Evolutionary conservation across 1,284 basidiomycete genomes (phyloP).

Genomic region (Singerocomus rubriflavus): DNA sequence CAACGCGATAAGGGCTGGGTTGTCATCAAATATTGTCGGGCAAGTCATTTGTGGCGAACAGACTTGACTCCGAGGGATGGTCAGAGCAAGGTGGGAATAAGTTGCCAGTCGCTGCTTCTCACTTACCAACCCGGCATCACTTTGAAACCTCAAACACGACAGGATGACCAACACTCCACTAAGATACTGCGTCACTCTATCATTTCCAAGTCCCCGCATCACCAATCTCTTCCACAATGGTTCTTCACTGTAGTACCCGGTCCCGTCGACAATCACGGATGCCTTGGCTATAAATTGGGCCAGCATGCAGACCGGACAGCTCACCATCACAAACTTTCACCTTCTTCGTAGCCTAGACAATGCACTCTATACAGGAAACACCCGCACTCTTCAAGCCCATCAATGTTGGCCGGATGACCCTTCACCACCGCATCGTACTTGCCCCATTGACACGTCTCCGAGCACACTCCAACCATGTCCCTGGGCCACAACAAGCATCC

Average conservation of each 20-base stretch:
- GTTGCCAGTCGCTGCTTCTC: no score
- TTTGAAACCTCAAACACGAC: no score
- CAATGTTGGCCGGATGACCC: constrained; percentile 29
- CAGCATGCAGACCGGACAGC: background rate
- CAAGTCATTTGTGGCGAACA: no score
- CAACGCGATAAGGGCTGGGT: no score
- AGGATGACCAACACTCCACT: no score
- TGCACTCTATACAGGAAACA: constrained; percentile 4
- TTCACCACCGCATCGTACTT: constrained; percentile 33
- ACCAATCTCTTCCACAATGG: no score
- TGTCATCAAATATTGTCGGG: no score
- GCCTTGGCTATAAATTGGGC: background rate
- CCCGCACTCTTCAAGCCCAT: constrained; percentile 34
- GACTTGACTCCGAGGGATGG: no score
- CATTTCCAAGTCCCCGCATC: no score
- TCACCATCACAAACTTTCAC: background rate
- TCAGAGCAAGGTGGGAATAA: no score
- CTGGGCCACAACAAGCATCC: constrained; percentile 13
- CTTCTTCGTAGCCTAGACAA: background rate
- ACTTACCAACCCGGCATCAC: no score
- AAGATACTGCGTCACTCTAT: no score
- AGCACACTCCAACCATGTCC: constrained; percentile 20
- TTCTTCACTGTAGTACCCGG: background rate
- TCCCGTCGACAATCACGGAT: background rate
- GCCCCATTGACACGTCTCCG: constrained; percentile 37